Evolutionary conservation across 2,329 filamentous ascomycete genomes (phyloP).

Genomic region (Bisporella sp.): DNA sequence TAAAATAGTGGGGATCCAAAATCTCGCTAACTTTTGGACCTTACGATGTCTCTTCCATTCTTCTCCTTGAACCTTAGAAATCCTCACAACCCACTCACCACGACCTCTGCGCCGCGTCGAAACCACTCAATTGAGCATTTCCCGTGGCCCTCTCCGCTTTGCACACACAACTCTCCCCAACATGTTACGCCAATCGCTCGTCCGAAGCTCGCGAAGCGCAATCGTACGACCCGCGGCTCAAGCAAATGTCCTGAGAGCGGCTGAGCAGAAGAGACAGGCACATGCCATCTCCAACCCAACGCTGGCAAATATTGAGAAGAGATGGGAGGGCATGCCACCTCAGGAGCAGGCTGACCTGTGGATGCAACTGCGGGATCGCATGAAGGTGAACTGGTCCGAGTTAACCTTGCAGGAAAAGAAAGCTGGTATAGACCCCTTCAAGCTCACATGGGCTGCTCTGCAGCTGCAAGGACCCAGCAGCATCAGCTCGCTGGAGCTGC

Average conservation of each 20-base stretch:
- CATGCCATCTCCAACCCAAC: constrained; percentile 83
- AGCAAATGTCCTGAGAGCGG: constrained; percentile 1
- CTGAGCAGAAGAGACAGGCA: constrained; percentile 4
- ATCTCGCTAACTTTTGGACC: too few species aligned
- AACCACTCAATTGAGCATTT: constrained; percentile 1
- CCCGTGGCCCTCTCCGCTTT: constrained; percentile 2
- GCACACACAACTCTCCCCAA: background rate
- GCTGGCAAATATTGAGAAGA: constrained; percentile 96
- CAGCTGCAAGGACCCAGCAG: too few species aligned
- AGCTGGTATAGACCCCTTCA: constrained; percentile 60
- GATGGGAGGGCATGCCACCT: constrained; percentile 96
- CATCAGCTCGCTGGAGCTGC: too few species aligned
- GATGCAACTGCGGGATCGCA: constrained; percentile 96
- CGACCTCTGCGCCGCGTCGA: background rate
- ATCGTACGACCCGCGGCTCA: background rate
- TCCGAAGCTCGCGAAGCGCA: constrained; percentile 3
- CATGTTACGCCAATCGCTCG: constrained; percentile 15
- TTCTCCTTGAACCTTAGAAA: background rate
- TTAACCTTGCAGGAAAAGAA: constrained; percentile 97
- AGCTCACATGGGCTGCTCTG: too few species aligned
- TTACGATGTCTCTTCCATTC: background rate
- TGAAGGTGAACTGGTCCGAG: constrained; percentile 97
- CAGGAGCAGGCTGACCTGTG: constrained; percentile 99
- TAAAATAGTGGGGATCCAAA: too few species aligned
- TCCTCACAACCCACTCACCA: background rate